Evolutionary conservation across 345 rosid genomes (phyloP).

Genomic region (Pseudoturritis turrita): DNA sequence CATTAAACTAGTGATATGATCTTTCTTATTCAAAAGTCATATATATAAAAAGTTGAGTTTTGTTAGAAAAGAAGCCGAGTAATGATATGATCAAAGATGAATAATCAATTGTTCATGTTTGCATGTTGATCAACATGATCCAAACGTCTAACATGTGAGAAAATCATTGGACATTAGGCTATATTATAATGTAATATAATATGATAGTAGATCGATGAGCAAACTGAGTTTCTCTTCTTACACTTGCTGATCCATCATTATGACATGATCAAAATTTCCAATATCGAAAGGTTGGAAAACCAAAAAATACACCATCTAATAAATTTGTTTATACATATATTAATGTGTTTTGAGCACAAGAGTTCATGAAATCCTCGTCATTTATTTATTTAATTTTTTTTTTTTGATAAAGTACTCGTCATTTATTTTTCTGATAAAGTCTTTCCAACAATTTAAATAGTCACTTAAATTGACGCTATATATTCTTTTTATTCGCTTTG

Average conservation of each 20-base stretch:
- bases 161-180: background rate
- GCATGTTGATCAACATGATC: conserved; percentile 14
- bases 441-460: background rate
- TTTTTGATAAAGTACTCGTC: background rate
- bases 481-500: background rate
- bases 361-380: background rate
- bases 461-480: background rate
- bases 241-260: conserved; percentile 28
- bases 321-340: background rate
- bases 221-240: background rate
- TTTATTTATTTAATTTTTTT: too few species aligned
- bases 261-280: conserved; percentile 1
- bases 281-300: background rate
- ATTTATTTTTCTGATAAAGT: background rate
- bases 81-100: background rate
- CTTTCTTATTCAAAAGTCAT: background rate
- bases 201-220: background rate
- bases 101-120: background rate
- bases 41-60: background rate
- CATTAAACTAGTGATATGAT: background rate
- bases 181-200: background rate
- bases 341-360: background rate
- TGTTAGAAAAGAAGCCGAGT: background rate
- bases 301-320: background rate
- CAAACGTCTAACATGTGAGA: conserved; percentile 6